Evolutionary conservation across 306 rosid genomes (phyloP), one percentile per base, ranked within the genome.

Genomic region (Sechiopsis laciniata): DNA sequence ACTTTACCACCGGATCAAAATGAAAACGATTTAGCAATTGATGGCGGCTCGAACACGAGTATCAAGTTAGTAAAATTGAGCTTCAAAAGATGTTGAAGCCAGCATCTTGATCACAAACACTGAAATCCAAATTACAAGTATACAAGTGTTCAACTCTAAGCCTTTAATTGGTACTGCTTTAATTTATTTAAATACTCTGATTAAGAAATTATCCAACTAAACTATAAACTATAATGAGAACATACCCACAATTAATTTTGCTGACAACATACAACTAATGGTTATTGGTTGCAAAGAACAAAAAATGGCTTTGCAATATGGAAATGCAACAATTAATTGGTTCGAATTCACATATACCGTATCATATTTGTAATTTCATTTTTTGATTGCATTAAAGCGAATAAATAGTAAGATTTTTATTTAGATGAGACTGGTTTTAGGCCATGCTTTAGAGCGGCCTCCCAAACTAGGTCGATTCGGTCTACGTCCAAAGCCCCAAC

Each of bases 401-500:
- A 40, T 5, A 42, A 40, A 45, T 14, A 14, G 70, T 64, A n/a
- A 37, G 24, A 3, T 40, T 40, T 67, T 52, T 16, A 83, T 45
- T 32, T 10, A 86, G 90, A 78, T 1, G 90, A 82, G 4, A 94
- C 90, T 14, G 96, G 97, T 60, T 77, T 84, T 15, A 95, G 66
- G 3, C 99, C 99, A 67, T 91, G 95, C 72, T 88, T 91, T 21
- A 89, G 78, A 12, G 99, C 99, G 14, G 96, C 95, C 51, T 89
- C 75, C 99, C 99, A 95, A n/a, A 95, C 99, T 6, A 88, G 51
- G 78, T 95, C 96, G 17, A 95, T 95, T 50, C 95, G 82, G 12
- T 88, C 85, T 6, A 95, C 97, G 48, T 95, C 97, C 42, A 95
- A 10, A 20, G 96, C 97, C 13, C 96, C 97, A 46, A 95, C 99